Evolutionary conservation across 306 rosid genomes (phyloP).

Genomic region (Cicer pinnatifidum): DNA sequence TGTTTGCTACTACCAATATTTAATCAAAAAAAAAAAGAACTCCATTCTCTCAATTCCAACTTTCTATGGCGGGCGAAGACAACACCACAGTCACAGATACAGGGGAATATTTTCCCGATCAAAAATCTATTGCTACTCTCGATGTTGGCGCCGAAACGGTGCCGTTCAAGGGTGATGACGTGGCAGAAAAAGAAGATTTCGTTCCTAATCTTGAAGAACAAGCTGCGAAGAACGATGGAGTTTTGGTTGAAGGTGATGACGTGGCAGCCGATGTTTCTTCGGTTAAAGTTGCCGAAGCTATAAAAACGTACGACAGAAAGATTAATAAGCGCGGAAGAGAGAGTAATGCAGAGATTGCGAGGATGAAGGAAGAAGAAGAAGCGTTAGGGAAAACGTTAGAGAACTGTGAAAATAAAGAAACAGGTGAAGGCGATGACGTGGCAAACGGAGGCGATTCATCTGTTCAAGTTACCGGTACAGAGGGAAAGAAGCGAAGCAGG

Average conservation of each 20-base stretch:
- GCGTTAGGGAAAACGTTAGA: background rate
- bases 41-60: background rate
- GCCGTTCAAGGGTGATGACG: background rate
- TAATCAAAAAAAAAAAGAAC: background rate
- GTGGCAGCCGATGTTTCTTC: background rate
- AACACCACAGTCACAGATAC: background rate
- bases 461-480: background rate
- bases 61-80: background rate
- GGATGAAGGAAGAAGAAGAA: background rate
- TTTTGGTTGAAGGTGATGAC: background rate
- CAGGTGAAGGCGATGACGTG: background rate
- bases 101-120: background rate
- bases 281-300: background rate
- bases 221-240: background rate
- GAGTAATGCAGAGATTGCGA: background rate
- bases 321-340: background rate
- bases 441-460: background rate
- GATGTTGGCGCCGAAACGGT: background rate
- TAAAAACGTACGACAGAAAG: conserved; percentile 38
- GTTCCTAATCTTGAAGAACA: background rate
- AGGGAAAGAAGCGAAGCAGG: background rate
- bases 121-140: too few relatives aligned
- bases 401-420: background rate
- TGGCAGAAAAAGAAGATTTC: background rate
- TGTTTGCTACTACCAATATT: too few relatives aligned